Evolutionary conservation across 192 early-diverging fungal genomes (phyloP).

Genomic region (Coemansia sp.): DNA sequence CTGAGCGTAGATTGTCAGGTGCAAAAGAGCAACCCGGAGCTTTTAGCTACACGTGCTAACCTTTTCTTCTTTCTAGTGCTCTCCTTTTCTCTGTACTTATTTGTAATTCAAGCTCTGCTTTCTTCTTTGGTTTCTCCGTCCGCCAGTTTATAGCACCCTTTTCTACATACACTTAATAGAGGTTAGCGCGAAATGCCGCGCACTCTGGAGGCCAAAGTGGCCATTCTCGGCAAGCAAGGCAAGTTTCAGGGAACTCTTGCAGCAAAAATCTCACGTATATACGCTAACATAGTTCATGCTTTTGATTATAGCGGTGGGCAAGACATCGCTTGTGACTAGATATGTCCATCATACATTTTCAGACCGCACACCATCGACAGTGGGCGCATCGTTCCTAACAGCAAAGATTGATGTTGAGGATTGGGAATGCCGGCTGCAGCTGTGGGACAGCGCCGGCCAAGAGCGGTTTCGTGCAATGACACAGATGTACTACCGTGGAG

Average conservation of each 20-base stretch:
- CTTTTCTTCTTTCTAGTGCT: too few species aligned
- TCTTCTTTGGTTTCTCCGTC: too few species aligned
- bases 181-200: slow-evolving; percentile 24
- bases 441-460: slow-evolving; percentile 73
- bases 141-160: too few species aligned
- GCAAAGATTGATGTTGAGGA: slow-evolving; percentile 73
- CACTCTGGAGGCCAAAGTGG: slow-evolving; percentile 69
- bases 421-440: slow-evolving; percentile 74
- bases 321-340: slow-evolving; percentile 74
- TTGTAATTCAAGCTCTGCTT: too few species aligned
- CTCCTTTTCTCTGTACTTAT: too few species aligned
- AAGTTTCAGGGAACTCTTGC: slow-evolving; percentile 3
- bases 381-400: slow-evolving; percentile 74
- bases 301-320: slow-evolving; percentile 71
- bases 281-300: too few species aligned
- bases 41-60: too few species aligned
- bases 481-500: slow-evolving; percentile 74
- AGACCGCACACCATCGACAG: slow-evolving; percentile 70
- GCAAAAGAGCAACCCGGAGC: too few species aligned
- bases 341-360: slow-evolving; percentile 76
- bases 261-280: too few species aligned
- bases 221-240: slow-evolving; percentile 74
- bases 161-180: neutral
- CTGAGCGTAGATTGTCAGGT: too few species aligned
- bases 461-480: slow-evolving; percentile 76